phyloP scores from a whole-genome alignment of 2,329 filamentous ascomycete species.

The Fusarium nelsonii region DNA sequence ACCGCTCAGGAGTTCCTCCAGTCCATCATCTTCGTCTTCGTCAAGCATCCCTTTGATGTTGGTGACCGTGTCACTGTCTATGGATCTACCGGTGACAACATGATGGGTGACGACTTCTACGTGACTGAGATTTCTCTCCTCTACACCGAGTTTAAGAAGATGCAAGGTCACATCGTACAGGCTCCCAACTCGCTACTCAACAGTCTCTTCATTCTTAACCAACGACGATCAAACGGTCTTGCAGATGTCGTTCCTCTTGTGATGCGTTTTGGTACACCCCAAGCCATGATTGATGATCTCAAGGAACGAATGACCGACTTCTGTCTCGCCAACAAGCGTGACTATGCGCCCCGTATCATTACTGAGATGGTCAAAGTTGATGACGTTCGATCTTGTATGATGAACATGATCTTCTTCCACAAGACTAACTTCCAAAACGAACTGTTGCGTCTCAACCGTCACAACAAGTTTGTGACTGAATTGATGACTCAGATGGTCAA shows the following conservation, averaged over 20 bases:
- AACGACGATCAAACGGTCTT: conserved; percentile 87
- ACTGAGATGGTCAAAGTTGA: conserved; percentile 85
- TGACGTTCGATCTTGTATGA: conserved; percentile 84
- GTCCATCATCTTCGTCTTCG: conserved; percentile 93
- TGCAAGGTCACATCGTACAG: conserved; percentile 96
- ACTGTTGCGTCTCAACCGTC: conserved; percentile 85
- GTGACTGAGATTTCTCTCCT: conserved; percentile 93
- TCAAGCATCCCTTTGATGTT: conserved; percentile 97
- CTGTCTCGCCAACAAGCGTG: conserved; percentile 85
- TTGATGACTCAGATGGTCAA: conserved; percentile 88
- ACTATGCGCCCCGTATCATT: conserved; percentile 87
- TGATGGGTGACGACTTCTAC: conserved; percentile 92
- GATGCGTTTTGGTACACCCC: conserved; percentile 88
- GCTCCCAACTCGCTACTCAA: conserved; percentile 96
- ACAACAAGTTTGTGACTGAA: conserved; percentile 94
- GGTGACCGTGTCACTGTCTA: conserved; percentile 94
- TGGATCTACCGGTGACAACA: conserved; percentile 83
- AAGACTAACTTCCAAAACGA: conserved; percentile 98
- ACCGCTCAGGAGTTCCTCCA: conserved; percentile 96
- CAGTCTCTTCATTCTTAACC: conserved; percentile 93
- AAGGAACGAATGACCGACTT: conserved; percentile 86
- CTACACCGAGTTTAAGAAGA: conserved; percentile 98
- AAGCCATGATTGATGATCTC: conserved; percentile 85
- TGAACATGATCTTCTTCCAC: conserved; percentile 98
- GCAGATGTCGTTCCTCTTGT: conserved; percentile 87